Evolutionary conservation across 805 yeast genomes (phyloP).

Genomic region (Saccharomycopsis javanensis): DNA sequence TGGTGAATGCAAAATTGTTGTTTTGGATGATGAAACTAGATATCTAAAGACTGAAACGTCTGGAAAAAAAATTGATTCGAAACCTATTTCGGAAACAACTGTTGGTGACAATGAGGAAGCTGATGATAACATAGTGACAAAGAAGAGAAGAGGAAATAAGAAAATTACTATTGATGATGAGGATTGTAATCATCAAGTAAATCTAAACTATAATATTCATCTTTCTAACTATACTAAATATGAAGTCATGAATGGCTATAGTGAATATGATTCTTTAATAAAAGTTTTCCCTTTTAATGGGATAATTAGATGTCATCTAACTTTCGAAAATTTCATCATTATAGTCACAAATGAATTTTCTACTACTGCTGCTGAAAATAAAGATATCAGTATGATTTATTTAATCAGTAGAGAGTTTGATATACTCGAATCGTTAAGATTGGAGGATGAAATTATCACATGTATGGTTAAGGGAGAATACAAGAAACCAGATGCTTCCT

Average conservation of each 20-base stretch:
- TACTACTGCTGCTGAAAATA: neutral
- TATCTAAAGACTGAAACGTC: neutral
- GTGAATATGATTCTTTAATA: neutral
- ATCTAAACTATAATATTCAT: neutral
- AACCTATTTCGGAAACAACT: neutral
- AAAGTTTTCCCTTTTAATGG: neutral
- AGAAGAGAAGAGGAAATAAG: neutral
- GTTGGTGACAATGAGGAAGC: neutral
- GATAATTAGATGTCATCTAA: neutral
- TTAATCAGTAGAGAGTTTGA: neutral
- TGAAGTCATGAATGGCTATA: neutral
- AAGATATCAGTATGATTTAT: neutral
- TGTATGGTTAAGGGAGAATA: neutral
- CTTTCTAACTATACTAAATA: neutral
- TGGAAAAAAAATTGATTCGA: neutral
- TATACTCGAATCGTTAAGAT: neutral
- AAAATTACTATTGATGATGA: neutral
- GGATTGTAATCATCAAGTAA: neutral
- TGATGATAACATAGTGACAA: neutral
- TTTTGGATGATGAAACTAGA: neutral
- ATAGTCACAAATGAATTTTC: slow-evolving; percentile 3
- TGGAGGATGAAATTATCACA: neutral
- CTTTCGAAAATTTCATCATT: neutral
- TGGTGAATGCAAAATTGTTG: neutral
- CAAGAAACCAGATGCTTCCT: neutral